These are phyloP conservation scores for Fusarium bactridioides DNA, from an alignment of 2,329 filamentous ascomycete genomes.

Conservation along the genomic window DNA sequence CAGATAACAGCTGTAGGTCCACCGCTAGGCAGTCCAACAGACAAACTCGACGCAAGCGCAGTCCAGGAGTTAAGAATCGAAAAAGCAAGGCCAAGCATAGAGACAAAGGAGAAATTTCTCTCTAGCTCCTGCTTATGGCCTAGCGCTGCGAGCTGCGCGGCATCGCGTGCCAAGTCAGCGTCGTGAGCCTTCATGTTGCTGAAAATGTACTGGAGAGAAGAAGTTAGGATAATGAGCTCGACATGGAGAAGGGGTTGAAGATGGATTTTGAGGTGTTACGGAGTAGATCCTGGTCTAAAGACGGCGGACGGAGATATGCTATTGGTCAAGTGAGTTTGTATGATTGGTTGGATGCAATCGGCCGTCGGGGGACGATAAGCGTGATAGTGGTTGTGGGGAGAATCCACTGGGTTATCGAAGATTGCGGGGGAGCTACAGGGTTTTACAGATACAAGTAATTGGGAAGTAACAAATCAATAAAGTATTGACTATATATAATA, in stretches of 20 bases:
- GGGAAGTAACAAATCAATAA: not conserved
- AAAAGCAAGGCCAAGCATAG: not conserved
- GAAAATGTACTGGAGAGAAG: rapidly evolving
- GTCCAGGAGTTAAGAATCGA: not conserved
- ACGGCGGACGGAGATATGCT: not conserved
- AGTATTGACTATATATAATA: not conserved
- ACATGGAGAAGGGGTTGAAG: not conserved
- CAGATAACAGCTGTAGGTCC: not conserved
- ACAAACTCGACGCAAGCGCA: not conserved
- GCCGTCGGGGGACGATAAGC: not conserved
- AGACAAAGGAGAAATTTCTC: not conserved
- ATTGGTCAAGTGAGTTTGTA: not conserved
- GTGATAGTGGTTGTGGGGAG: not conserved
- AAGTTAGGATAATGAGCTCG: rapidly evolving
- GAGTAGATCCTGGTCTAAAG: not conserved
- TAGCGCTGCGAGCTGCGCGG: not conserved
- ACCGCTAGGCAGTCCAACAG: not conserved
- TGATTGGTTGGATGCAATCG: not conserved
- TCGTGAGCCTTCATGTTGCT: not conserved
- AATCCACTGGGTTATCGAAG: not conserved
- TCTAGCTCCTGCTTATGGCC: not conserved
- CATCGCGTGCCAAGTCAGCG: not conserved
- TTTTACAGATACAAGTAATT: too few relatives aligned
- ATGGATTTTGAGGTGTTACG: not conserved
- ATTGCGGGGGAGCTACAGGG: not conserved